phyloP scores from a whole-genome alignment of 805 yeast species.

The Komagataella kurtzmanii region DNA sequence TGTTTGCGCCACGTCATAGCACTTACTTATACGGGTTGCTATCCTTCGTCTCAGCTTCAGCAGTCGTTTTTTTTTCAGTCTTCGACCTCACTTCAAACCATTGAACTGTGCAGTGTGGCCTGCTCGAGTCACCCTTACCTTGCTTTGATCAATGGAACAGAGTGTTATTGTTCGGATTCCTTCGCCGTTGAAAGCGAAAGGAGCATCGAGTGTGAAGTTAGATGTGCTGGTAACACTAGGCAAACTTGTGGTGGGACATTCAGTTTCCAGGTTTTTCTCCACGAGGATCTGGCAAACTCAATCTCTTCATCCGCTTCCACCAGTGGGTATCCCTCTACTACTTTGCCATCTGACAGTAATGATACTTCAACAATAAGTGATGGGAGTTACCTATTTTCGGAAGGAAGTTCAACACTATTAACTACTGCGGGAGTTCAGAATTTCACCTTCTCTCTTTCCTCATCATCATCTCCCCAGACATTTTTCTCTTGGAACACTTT shows the following conservation, averaged over 20 bases:
- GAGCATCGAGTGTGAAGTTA: neutral
- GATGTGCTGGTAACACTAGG: neutral
- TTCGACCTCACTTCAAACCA: neutral
- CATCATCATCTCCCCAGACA: neutral
- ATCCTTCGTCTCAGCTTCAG: neutral
- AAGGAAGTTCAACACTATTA: neutral
- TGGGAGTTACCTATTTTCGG: neutral
- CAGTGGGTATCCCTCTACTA: neutral
- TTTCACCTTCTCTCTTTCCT: neutral
- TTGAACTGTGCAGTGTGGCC: neutral
- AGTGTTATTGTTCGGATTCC: neutral
- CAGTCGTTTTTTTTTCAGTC: neutral
- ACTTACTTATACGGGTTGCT: neutral
- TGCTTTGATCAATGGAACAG: neutral
- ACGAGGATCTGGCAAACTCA: neutral
- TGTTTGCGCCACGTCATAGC: neutral
- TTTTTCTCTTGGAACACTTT: neutral
- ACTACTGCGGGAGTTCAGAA: neutral
- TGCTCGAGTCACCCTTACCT: neutral
- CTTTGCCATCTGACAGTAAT: neutral
- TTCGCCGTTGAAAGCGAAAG: neutral
- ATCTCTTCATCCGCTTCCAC: neutral
- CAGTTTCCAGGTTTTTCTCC: neutral
- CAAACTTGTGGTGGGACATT: neutral
- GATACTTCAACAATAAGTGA: neutral